Evolutionary conservation across 306 rosid species (phyloP), one percentile per base, ranked within the genome.

Genomic region (Rosa multiflora): DNA sequence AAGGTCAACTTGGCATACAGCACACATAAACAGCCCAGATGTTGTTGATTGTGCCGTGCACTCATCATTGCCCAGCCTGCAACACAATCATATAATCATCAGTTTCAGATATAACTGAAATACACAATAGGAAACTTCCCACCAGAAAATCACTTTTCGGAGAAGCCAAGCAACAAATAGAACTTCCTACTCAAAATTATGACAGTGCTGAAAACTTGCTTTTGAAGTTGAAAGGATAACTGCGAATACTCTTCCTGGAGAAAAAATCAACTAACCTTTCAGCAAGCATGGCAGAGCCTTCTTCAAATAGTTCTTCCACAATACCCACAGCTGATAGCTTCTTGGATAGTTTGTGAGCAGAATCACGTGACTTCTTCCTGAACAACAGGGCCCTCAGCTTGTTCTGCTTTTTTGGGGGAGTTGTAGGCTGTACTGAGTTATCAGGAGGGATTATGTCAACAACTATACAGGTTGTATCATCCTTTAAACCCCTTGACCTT

Each of bases 291-390:
- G 26, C 26, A 23, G 26, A 23, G 26, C 26, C 26, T 23, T 23
- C 98, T 89, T 94, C 98, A 48, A 94, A 94, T 51, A 94, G 80
- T 79, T 94, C 98, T 81, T 94, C 98, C 68, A 94, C 97, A 58
- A 91, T 85, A 72, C 89, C 89, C 67, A 90, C 84, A 80, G 97
- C 89, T 23, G 94, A 92, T 61, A 94, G 91, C 85, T 89, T 94
- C 87, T 92, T 92, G 11, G 97, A 83, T 53, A 92, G 82, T 76
- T 94, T 92, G 32, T 32, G 35, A 32, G 35, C 35, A 32, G 93
- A 85, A 75, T 78, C 87, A 72, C 82, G 82, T 39, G 97, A 88
- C 77, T 81, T 90, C 76, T 85, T 90, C 80, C 97, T 83, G 81
- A 82, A 94, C 4, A 89, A 84, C 43, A 32, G 2, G 35, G 89